Evolutionary conservation across 768 basidiomycete species (phyloP), one percentile per base, ranked within the genome.

Genomic region (Trametes coccinea): DNA sequence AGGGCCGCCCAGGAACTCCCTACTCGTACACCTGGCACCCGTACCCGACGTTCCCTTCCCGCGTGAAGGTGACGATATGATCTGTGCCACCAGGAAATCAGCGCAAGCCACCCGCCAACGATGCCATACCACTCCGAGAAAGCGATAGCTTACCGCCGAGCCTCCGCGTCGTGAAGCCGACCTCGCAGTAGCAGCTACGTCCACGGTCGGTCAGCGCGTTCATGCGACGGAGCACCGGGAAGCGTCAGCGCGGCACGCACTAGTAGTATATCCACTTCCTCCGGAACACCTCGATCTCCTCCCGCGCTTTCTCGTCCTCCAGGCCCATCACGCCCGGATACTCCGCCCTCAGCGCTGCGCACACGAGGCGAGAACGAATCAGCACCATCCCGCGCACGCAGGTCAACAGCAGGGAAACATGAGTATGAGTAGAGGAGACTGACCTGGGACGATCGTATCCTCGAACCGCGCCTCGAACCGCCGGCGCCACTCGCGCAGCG

Each of bases 201-300:
- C 22, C 22, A 22, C 22, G 22, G 22, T 1, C 22, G 1, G 22
- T 22, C 22, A 22, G 22, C 22, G 22, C 22, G 22, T 22, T 22
- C 22, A 22, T 22, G 22, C 22, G 22, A 22, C 22, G 22, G 22
- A 45, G 41, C 5, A 5, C 51, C 3, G 16, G 16, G 49, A 16
- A 55, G 43, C 22, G 29, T 44, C 9, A 53, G 8, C 29, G 10
- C 34, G 50, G 57, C 22, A 72, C 79, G 66, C 57, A 82, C 82
- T 78, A 81, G 66, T 83, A 81, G 70, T 82, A 82, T 78, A 68
- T 66, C 55, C 62, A 65, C 46, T 64, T 56, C 61, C 88, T 73
- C 69, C 82, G 83, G 74, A 93, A 93, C 31, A 90, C 85, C 67
- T 88, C 86, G 48, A 89, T 80, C 69, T 89, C 89, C 52, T 78